phyloP scores from a whole-genome alignment of 768 basidiomycete species.

The Arthromyces matolae region DNA sequence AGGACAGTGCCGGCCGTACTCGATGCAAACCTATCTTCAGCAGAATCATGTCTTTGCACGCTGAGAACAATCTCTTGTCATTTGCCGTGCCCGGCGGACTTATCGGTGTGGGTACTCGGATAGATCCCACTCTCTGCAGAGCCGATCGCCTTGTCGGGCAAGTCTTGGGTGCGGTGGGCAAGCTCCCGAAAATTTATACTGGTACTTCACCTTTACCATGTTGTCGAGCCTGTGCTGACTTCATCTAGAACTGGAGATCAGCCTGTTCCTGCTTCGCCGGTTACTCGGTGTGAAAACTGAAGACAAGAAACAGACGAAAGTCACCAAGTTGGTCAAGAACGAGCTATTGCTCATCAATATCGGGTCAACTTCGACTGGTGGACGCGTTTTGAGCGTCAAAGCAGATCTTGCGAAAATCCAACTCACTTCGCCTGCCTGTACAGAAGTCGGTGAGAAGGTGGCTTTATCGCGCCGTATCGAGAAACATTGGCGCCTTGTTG shows the following conservation, averaged over 20 bases:
- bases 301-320: conserved; percentile 98
- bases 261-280: conserved; percentile 90
- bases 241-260: conserved; percentile 80
- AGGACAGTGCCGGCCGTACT: conserved; percentile 86
- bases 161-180: conserved; percentile 91
- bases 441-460: conserved; percentile 96
- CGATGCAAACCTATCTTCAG: conserved; percentile 93
- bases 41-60: conserved; percentile 84
- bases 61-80: conserved; percentile 90
- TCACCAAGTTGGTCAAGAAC: conserved; percentile 85
- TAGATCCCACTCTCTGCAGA: conserved; percentile 94
- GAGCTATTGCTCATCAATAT: conserved; percentile 97
- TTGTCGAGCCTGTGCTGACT: too few species aligned
- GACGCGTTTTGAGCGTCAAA: conserved; percentile 90
- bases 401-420: conserved; percentile 94
- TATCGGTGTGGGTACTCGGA: conserved; percentile 88
- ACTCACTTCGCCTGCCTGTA: conserved; percentile 91
- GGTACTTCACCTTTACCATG: conserved; percentile 43
- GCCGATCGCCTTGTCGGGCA: conserved; percentile 96
- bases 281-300: conserved; percentile 98
- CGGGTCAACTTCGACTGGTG: conserved; percentile 95
- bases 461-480: too few species aligned
- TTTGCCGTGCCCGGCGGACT: conserved; percentile 94
- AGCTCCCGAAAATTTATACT: conserved; percentile 88
- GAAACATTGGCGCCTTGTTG: conserved; percentile 94